Conservation (phyloP, 129 eudicot species). For the Helianthus tuberosus region DNA sequence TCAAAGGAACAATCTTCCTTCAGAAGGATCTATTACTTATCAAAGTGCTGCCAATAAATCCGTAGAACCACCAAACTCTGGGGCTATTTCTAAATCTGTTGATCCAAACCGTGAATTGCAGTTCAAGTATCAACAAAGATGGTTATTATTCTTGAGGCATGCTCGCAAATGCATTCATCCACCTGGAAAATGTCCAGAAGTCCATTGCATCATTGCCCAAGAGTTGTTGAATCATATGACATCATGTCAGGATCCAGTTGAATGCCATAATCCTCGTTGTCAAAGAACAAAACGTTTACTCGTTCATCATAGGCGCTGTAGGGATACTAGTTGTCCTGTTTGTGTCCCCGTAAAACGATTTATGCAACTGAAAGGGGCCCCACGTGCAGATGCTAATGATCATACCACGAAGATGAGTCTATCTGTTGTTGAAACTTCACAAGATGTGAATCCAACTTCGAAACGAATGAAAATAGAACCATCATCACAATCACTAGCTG, state of each 20-base stretch:
- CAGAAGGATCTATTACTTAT: constrained; percentile 54
- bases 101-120: constrained; percentile 50
- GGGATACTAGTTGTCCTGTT: constrained; percentile 72
- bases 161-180: constrained; percentile 75
- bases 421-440: constrained; percentile 49
- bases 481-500: constrained; percentile 42
- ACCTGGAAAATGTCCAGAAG: constrained; percentile 70
- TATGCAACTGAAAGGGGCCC: constrained; percentile 42
- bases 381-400: constrained; percentile 50
- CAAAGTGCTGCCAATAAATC: constrained; percentile 44
- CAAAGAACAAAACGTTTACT: constrained; percentile 44
- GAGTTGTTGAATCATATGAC: constrained; percentile 65
- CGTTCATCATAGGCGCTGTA: constrained; percentile 58
- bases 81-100: constrained; percentile 35
- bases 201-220: constrained; percentile 63
- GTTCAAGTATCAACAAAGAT: constrained; percentile 64
- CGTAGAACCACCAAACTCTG: constrained; percentile 45
- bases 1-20: constrained; percentile 60
- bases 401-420: constrained; percentile 40
- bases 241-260: constrained; percentile 41
- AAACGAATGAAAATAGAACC: constrained; percentile 74
- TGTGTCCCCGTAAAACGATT: constrained; percentile 70
- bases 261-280: constrained; percentile 73
- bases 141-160: constrained; percentile 85
- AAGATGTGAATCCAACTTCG: constrained; percentile 60